A percentile compares a stretch with the other conserved stretches of the same genome.
phyloP scores from a whole-genome alignment of 75 land plant genomes.

The Picea glauca region DNA sequence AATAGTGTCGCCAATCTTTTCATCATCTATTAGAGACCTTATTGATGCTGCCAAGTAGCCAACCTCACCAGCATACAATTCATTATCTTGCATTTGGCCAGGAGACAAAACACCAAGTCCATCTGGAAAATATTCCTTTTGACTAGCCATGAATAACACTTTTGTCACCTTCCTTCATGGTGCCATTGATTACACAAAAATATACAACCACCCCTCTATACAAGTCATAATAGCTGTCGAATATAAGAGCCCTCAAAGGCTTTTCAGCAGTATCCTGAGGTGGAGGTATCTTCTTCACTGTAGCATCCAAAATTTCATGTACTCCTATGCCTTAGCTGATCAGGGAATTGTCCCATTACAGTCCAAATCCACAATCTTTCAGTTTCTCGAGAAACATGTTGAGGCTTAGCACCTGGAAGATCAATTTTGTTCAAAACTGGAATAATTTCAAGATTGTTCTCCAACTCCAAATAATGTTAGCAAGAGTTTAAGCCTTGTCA shows the following conservation, averaged over 20 bases:
- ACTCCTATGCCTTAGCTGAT: constrained; percentile 98
- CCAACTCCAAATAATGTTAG: constrained; percentile 97
- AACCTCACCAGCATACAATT: constrained; percentile 93
- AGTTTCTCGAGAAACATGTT: constrained; percentile 77
- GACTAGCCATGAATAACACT: constrained; percentile 44
- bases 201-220: too few species aligned
- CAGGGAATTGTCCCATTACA: constrained; percentile 86
- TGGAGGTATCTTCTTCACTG: constrained; percentile 78
- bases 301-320: constrained; percentile 76
- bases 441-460: constrained; percentile 93
- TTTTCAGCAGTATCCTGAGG: constrained; percentile 67
- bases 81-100: constrained; percentile 83
- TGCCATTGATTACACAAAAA: too few species aligned
- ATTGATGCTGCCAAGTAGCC: constrained; percentile 97
- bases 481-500: constrained; percentile 97
- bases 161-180: too few species aligned
- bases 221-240: constrained; percentile 58
- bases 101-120: constrained; percentile 95
- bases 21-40: constrained; percentile 98
- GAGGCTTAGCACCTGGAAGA: constrained; percentile 97
- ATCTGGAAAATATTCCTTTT: constrained; percentile 86
- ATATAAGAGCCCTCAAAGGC: constrained; percentile 93
- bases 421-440: constrained; percentile 98
- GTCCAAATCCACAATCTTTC: constrained; percentile 95
- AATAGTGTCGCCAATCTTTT: constrained; percentile 93